phyloP scores from a whole-genome alignment of 352 stramenopile genomes.

The Phytophthora lateralis region DNA sequence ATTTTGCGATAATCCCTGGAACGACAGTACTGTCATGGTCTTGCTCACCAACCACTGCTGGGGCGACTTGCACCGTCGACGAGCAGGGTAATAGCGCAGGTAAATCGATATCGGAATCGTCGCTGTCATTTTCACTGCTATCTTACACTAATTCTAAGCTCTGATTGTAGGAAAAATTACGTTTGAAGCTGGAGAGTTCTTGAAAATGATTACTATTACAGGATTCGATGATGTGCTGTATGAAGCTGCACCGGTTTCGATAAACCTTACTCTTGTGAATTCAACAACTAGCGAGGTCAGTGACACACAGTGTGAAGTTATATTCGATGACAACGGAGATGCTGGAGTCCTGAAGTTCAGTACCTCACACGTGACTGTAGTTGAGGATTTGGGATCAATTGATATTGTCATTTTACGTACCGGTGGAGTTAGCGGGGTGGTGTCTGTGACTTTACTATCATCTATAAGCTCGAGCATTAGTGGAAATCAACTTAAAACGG shows the following conservation, averaged over 20 bases:
- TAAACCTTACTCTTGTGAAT: slow-evolving; percentile 30
- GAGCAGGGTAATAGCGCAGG: slow-evolving; percentile 23
- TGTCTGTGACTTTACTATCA: slow-evolving; percentile 38
- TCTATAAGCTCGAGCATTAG: slow-evolving; percentile 36
- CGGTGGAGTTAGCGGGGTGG: slow-evolving; percentile 12
- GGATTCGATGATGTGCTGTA: slow-evolving; percentile 37
- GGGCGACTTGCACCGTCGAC: slow-evolving; percentile 20
- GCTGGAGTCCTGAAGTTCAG: slow-evolving; percentile 39
- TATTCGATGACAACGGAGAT: slow-evolving; percentile 44
- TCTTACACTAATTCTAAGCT: neutral
- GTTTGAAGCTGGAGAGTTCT: slow-evolving; percentile 33
- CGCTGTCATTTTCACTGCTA: neutral
- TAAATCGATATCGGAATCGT: slow-evolving; percentile 5
- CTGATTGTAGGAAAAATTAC: slow-evolving; percentile 14
- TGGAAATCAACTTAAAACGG: slow-evolving; percentile 24
- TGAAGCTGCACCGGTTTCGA: slow-evolving; percentile 23
- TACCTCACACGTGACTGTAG: slow-evolving; percentile 11
- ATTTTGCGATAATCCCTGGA: slow-evolving; percentile 27
- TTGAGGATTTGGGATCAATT: slow-evolving; percentile 18
- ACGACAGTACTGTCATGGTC: slow-evolving; percentile 4
- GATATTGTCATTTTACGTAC: slow-evolving; percentile 18
- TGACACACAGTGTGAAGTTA: slow-evolving; percentile 16
- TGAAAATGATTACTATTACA: slow-evolving; percentile 34
- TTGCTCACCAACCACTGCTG: slow-evolving; percentile 9
- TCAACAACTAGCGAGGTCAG: slow-evolving; percentile 25